Evolutionary conservation across 1,139 yeast genomes (phyloP), one percentile per base, ranked within the genome.

Genomic region (Yamadazyma mexicana): DNA sequence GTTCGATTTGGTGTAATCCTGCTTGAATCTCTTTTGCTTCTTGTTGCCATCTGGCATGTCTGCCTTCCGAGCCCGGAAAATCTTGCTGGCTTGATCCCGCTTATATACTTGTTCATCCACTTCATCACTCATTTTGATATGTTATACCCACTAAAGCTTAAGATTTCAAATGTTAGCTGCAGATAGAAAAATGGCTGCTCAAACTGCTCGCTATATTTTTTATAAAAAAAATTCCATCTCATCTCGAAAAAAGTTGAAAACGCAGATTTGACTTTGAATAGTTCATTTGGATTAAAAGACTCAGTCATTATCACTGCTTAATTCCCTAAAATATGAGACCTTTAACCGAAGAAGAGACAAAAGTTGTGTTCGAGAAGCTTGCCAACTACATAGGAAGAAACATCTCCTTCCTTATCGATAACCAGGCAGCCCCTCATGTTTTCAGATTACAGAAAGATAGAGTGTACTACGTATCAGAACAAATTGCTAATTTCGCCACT

Each of bases 381-480:
- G 97, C 98, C 47, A 92, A 87, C 62, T 94, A 92, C 58, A 87
- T 92, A 49, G 99, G 99, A 12, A 78, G 97, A 62, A 92, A 92
- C 63, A 91, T 94, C 46, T 81, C 96, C 10, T 81, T 82, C 51
- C 72, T 92, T 46, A 87, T 92, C 49, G 95, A 92, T 56, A 84
- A 91, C 58, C 82, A 87, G 33, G 89, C 87, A 52, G 87, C 86
- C 53, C 95, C 96, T 26, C 95, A 89, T 66, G 96, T 95, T 34
- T 89, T 92, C 74, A 78, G 98, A 62, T 74, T 92, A 46, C 99
- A 92, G 62, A 92, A 92, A 63, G 98, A 92, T 61, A 73, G 98
- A 57, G 98, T 92, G 1, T 92, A 92, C 71, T 92, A 92, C 59
- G 95, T 92, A 31, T 67, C 87, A 34, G 97, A 89, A 56, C 70